These are phyloP conservation scores for Trametes punicea DNA, from an alignment of 768 basidiomycete species.

Conservation along the genomic window DNA sequence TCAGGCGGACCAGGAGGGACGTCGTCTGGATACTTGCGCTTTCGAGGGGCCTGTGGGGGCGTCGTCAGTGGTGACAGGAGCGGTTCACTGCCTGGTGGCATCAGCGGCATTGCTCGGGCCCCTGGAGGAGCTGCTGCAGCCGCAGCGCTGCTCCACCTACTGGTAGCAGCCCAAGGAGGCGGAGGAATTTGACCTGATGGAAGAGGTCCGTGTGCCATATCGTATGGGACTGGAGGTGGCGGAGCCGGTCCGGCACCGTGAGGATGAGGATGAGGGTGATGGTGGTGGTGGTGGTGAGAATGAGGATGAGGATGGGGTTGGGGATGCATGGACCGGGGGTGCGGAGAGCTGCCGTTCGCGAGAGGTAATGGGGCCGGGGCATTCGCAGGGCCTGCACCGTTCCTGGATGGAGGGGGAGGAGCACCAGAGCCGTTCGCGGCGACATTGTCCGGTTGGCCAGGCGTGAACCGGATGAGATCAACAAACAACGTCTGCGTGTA, in stretches of 20 bases:
- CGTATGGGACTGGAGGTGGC: conserved; percentile 18
- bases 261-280: conserved; percentile 40
- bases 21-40: conserved; percentile 35
- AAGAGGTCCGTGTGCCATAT: conserved; percentile 6
- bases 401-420: conserved; percentile 23
- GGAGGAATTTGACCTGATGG: conserved; percentile 31
- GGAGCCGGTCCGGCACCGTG: conserved; percentile 36
- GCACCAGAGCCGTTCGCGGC: conserved; percentile 22
- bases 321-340: conserved; percentile 14
- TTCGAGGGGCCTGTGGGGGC: conserved; percentile 22
- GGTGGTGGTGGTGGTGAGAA: conserved; percentile 9
- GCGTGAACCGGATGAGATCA: conserved; percentile 64
- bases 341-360: conserved; percentile 16
- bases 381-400: background rate
- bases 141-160: conserved; percentile 32
- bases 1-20: conserved; percentile 14
- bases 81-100: conserved; percentile 4
- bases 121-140: conserved; percentile 29
- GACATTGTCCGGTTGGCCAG: conserved; percentile 47
- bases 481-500: conserved; percentile 68
- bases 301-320: conserved; percentile 10
- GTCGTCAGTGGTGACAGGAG: conserved; percentile 14
- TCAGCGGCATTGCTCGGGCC: conserved; percentile 17
- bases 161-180: conserved; percentile 33
- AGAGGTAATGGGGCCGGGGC: background rate